Evolutionary conservation across 2,329 filamentous ascomycete species (phyloP).

Genomic region (Calonectria hawksworthii): DNA sequence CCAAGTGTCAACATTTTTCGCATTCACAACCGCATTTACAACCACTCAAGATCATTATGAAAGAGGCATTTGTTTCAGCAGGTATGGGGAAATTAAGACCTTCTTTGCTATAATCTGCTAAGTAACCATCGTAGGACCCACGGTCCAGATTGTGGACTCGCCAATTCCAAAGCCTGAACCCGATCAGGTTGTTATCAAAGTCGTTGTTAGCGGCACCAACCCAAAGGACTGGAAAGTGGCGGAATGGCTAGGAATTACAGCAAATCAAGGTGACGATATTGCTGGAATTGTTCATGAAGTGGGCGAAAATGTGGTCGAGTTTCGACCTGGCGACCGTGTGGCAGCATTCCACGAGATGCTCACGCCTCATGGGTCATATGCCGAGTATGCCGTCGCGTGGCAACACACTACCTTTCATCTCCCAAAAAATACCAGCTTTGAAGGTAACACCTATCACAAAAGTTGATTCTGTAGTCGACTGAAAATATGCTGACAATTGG

Average conservation of each 20-base stretch:
- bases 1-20: not conserved
- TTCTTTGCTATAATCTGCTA: not conserved
- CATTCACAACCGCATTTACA: not conserved
- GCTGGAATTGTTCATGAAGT: not conserved
- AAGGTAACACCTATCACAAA: not conserved
- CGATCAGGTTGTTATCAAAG: not conserved
- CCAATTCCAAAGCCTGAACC: not conserved
- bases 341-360: constrained; percentile 1
- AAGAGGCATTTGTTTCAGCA: not conserved
- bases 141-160: constrained; percentile 3
- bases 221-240: constrained; percentile 3
- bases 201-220: not conserved
- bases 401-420: not conserved
- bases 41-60: not conserved
- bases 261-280: not conserved
- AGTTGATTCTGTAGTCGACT: not conserved
- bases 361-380: not conserved
- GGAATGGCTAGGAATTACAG: not conserved
- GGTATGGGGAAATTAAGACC: not conserved
- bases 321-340: not conserved
- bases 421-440: not conserved
- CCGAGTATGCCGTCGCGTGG: constrained; percentile 5
- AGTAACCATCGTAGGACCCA: not conserved
- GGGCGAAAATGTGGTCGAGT: not conserved
- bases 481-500: not conserved